phyloP scores from a whole-genome alignment of 2,329 filamentous ascomycete genomes.

The Cryoendolithus antarcticus region DNA sequence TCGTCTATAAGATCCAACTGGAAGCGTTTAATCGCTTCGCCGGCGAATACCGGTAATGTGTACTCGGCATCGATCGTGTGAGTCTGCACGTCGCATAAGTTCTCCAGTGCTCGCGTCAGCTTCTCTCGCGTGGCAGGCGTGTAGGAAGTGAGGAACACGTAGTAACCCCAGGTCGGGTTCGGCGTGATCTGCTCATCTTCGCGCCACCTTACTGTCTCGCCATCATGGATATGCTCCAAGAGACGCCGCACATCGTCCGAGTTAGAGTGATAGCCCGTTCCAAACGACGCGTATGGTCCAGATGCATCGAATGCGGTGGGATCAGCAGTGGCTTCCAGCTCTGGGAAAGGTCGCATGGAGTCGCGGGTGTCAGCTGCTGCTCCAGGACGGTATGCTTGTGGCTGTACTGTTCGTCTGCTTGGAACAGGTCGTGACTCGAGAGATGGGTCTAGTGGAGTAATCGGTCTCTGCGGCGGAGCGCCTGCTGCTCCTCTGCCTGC shows the following conservation, averaged over 20 bases:
- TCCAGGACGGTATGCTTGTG: background rate
- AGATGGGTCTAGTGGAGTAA: conserved; percentile 1
- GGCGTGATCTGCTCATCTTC: background rate
- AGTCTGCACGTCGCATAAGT: background rate
- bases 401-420: background rate
- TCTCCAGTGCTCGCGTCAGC: conserved; percentile 1
- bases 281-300: background rate
- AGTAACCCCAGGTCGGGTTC: conserved; percentile 1
- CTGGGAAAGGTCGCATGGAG: background rate
- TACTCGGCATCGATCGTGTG: background rate
- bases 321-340: background rate
- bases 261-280: too few relatives aligned
- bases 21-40: conserved; percentile 1
- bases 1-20: background rate
- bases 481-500: too few relatives aligned
- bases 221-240: background rate
- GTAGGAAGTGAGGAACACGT: conserved; percentile 1
- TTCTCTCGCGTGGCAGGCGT: background rate
- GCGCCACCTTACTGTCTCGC: background rate
- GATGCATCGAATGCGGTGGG: background rate
- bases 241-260: background rate
- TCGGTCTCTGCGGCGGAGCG: background rate
- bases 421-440: conserved; percentile 1
- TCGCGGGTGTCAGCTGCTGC: background rate
- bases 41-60: background rate